A percentile compares a stretch with the other conserved stretches of the same genome.
These are phyloP conservation scores for Suillus hirtellus DNA, from an alignment of 768 basidiomycete species.

Conservation along the genomic window DNA sequence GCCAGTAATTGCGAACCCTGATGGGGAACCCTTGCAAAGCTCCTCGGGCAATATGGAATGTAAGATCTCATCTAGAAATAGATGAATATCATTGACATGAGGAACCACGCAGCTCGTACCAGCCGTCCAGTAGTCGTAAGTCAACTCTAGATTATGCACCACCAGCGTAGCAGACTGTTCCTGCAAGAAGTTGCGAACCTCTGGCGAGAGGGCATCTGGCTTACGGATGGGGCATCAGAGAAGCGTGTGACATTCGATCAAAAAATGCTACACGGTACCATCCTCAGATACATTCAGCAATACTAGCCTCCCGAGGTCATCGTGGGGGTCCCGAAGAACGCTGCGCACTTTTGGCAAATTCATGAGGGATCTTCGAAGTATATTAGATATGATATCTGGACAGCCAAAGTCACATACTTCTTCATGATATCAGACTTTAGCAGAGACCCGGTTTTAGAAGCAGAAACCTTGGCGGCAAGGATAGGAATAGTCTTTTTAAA, in stretches of 20 bases:
- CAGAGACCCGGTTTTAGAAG: conserved; percentile 53
- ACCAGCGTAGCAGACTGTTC: conserved; percentile 57
- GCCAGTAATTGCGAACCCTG: conserved; percentile 84
- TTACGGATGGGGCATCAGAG: conserved; percentile 36
- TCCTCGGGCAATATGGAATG: conserved; percentile 79
- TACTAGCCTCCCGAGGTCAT: conserved; percentile 60
- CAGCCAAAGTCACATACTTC: conserved; percentile 43
- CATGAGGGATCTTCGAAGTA: conserved; percentile 52
- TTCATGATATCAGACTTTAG: conserved; percentile 59
- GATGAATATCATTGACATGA: conserved; percentile 10
- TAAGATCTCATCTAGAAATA: conserved; percentile 73
- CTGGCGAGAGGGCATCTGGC: conserved; percentile 67
- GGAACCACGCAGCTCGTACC: conserved; percentile 47
- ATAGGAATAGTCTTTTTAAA: conserved; percentile 70
- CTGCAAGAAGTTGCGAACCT: conserved; percentile 55
- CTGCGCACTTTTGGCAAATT: conserved; percentile 68
- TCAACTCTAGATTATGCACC: conserved; percentile 60
- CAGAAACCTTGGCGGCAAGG: conserved; percentile 65
- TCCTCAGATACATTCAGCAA: conserved; percentile 60
- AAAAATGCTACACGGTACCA: conserved; percentile 42
- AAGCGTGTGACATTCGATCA: conserved; percentile 3
- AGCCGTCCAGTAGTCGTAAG: conserved; percentile 88
- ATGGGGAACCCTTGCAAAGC: conserved; percentile 75
- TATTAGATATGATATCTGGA: conserved; percentile 15
- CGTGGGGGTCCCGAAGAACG: conserved; percentile 52